Evolutionary conservation across 768 basidiomycete species (phyloP).

Genomic region (Leucosporidium scottii): DNA sequence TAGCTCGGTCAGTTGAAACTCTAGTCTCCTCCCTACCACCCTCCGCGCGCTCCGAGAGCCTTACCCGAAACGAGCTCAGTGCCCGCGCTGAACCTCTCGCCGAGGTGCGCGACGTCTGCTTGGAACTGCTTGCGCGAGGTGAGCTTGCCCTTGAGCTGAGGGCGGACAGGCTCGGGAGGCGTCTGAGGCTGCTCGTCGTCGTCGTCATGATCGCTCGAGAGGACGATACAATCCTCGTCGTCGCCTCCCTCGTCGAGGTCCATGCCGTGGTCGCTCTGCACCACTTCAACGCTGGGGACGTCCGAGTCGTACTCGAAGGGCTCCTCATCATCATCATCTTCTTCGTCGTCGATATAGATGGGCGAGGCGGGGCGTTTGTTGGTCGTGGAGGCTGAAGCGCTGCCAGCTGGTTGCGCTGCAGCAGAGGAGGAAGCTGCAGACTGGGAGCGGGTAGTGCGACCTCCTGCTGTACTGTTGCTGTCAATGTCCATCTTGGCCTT

Average conservation of each 20-base stretch:
- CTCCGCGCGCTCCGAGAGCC: not conserved
- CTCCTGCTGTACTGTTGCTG: not conserved
- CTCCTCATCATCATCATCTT: not conserved
- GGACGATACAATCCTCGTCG: not conserved
- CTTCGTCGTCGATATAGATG: not conserved
- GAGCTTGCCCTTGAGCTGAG: constrained; percentile 21
- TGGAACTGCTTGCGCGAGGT: constrained; percentile 27
- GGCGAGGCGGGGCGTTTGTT: not conserved
- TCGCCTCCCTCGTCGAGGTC: not conserved
- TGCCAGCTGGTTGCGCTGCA: not conserved
- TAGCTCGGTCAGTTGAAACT: not conserved
- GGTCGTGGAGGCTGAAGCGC: not conserved
- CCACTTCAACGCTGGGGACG: not conserved
- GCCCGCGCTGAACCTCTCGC: not conserved
- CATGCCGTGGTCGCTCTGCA: not conserved
- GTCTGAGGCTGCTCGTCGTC: constrained; percentile 5
- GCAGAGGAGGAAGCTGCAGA: not conserved
- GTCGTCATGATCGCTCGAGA: not conserved
- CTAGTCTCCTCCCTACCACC: not conserved
- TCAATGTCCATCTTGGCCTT: constrained; percentile 1
- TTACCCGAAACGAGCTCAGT: not conserved
- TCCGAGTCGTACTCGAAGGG: constrained; percentile 14
- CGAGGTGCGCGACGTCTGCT: constrained; percentile 4
- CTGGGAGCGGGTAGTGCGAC: not conserved
- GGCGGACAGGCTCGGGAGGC: not conserved